Evolutionary conservation across 257 asterid genomes (phyloP).

Genomic region (Solanum dulcamara): DNA sequence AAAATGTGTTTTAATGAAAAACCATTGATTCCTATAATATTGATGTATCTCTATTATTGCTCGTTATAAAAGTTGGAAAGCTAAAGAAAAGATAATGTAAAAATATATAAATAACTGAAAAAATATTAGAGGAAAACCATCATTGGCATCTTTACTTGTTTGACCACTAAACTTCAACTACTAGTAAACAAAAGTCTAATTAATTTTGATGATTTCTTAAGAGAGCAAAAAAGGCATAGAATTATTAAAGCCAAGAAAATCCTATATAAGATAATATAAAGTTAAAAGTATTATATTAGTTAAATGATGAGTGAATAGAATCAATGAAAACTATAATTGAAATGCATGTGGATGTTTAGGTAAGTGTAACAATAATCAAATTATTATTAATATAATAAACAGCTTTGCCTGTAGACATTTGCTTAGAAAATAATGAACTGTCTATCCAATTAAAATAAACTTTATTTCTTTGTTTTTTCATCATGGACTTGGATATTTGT

Average conservation of each 20-base stretch:
- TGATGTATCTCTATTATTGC: too few relatives aligned
- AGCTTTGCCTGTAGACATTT: conserved; percentile 2
- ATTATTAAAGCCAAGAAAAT: neutral
- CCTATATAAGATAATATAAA: neutral
- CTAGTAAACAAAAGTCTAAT: neutral
- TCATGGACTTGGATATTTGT: conserved; percentile 25
- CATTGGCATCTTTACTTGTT: neutral
- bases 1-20: too few relatives aligned
- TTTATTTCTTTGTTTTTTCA: neutral
- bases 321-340: conserved; percentile 12
- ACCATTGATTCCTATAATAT: too few relatives aligned
- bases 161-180: neutral
- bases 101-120: neutral
- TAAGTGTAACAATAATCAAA: conserved; percentile 6
- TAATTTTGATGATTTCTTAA: neutral
- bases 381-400: conserved; percentile 1
- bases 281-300: neutral
- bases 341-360: conserved; percentile 27
- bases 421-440: conserved; percentile 10
- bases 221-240: neutral
- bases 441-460: conserved; percentile 9
- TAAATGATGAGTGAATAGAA: neutral
- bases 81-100: accelerated
- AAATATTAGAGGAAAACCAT: neutral
- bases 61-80: neutral